Base-by-base conservation (phyloP, 2,329 filamentous ascomycete species). In the Rhynchosporium secalis region DNA sequence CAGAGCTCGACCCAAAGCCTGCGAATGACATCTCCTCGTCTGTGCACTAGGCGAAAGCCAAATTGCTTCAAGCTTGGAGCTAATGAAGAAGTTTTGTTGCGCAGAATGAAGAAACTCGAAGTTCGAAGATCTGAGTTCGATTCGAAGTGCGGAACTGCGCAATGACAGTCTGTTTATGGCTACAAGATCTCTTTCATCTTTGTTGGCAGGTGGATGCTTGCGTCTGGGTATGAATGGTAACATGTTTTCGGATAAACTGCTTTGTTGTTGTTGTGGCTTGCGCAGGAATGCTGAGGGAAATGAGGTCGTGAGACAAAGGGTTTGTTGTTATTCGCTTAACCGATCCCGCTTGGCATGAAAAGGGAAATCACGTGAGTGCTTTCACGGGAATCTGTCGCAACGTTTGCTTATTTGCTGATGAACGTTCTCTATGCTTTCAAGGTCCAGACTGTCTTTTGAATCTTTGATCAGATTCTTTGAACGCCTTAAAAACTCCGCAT, bases 271-370 rank as follows among this genome's bases (percentile, higher is more conserved):
- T 10, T 36, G 33, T 36, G 33, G 33, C 33, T 36, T 36, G 9
- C 20, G 33, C 33, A 36, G 33, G 33, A 36, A 36, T 36, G 33
- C 20, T 7, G 7, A 28, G 4, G 13, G n/a, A 36, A 12, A 38
- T 40, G 20, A 40, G 51, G 10, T 2, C 13, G 8, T 2, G 49
- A 26, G n/a, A 52, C 49, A 52, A 40, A 52, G 49, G 6, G 31
- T 38, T 52, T 52, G 49, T 52, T 38, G 49, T 12, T 51, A 1
- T 51, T 51, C 47, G 47, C 47, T 51, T 51, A 46, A 33, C 33
- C 33, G 33, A 10, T 36, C 33, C 5, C 9, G 33, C 33, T 6
- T 5, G 29, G 28, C 6, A 12, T 13, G 47, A 8, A 36, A n/a
- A 36, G 47, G 47, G 47, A 5, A 6, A 28, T 51, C 47, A 51